phyloP scores from a whole-genome alignment of 2,329 filamentous ascomycete genomes.

The Chrysoporthe puriensis region DNA sequence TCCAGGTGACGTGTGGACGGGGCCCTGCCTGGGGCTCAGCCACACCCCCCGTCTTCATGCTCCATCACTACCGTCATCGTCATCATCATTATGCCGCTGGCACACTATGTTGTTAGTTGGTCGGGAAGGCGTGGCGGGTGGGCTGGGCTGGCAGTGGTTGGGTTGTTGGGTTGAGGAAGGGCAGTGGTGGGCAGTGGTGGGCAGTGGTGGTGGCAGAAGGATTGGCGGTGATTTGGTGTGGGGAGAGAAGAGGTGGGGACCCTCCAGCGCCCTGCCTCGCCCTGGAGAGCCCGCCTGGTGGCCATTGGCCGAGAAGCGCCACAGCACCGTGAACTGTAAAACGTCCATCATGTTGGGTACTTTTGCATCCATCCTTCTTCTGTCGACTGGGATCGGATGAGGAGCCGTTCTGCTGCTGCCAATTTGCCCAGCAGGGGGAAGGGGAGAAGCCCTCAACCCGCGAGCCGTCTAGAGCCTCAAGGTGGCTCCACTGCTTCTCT shows the following conservation, averaged over 20 bases:
- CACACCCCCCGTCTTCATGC: neutral
- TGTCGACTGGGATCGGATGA: neutral
- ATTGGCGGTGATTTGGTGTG: slow-evolving; percentile 21
- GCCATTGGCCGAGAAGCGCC: neutral
- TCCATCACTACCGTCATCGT: too few species aligned
- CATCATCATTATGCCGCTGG: too few species aligned
- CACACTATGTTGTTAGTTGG: too few species aligned
- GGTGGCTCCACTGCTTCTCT: neutral
- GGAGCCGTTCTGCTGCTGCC: neutral
- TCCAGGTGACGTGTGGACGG: neutral
- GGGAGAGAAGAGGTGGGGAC: neutral
- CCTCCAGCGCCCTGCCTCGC: neutral
- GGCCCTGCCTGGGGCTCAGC: too few species aligned
- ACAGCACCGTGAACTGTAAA: too few species aligned
- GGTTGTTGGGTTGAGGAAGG: too few species aligned
- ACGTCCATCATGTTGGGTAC: too few species aligned
- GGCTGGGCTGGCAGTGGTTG: too few species aligned
- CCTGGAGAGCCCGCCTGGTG: neutral
- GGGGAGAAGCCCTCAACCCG: neutral
- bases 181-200: neutral
- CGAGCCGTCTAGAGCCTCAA: neutral
- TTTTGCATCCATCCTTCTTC: neutral
- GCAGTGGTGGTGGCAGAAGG: slow-evolving; percentile 1
- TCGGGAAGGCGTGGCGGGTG: too few species aligned
- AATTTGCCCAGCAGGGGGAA: neutral